A percentile compares a stretch with the other conserved stretches of the same genome.
Evolutionary conservation across 768 basidiomycete species (phyloP).

Genomic region (Pulveroboletus sp.): DNA sequence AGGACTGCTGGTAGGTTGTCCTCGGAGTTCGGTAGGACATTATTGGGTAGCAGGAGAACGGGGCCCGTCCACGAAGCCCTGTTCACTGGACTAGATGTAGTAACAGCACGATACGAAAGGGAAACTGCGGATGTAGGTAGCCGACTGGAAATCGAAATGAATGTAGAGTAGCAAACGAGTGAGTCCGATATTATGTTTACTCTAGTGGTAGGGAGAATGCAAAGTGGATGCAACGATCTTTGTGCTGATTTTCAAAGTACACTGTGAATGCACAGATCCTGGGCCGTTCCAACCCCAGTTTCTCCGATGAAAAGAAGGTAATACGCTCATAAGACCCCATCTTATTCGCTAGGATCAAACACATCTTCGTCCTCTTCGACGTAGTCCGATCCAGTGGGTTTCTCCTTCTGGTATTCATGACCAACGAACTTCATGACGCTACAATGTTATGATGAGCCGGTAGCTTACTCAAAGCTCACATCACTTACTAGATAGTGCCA

Average conservation of each 20-base stretch:
- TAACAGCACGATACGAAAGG: slow-evolving; percentile 9
- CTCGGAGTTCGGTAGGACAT: too few relatives aligned
- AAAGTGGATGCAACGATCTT: slow-evolving; percentile 4
- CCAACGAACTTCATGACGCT: slow-evolving; percentile 64
- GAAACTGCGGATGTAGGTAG: neutral
- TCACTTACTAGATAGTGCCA: slow-evolving; percentile 82
- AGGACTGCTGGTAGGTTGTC: too few relatives aligned
- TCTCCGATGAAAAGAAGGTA: neutral
- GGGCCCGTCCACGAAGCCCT: too few relatives aligned
- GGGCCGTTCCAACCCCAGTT: neutral
- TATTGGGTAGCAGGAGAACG: too few relatives aligned
- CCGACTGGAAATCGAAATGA: slow-evolving; percentile 16
- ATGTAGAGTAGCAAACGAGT: slow-evolving; percentile 17
- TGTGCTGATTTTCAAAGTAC: slow-evolving; percentile 6
- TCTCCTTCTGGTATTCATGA: slow-evolving; percentile 45
- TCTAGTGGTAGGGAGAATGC: neutral
- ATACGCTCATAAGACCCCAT: neutral
- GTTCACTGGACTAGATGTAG: neutral
- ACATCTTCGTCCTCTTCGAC: slow-evolving; percentile 10
- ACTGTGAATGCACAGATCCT: neutral
- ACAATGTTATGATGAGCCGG: slow-evolving; percentile 10
- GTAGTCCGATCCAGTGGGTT: neutral
- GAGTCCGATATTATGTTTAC: slow-evolving; percentile 5
- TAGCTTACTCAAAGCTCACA: neutral
- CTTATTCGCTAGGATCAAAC: slow-evolving; percentile 10